phyloP scores from a whole-genome alignment of 2,329 filamentous ascomycete genomes.

The Beauveria sp. region DNA sequence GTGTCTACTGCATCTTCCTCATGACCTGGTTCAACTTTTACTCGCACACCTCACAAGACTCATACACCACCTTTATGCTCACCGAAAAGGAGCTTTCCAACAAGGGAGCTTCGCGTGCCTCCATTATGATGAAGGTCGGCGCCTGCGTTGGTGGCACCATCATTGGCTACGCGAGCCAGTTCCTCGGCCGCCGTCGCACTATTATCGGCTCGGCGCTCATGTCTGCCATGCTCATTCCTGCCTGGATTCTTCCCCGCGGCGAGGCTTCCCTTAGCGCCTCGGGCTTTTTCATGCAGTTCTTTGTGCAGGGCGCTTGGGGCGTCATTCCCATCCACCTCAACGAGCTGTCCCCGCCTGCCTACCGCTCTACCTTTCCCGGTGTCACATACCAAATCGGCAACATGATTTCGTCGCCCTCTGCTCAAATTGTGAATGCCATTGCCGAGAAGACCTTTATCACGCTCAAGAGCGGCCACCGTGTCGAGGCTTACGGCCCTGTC shows the following conservation, averaged over 20 bases:
- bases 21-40: constrained; percentile 75
- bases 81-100: constrained; percentile 63
- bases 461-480: constrained; percentile 43
- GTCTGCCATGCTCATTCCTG: constrained; percentile 56
- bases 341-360: constrained; percentile 62
- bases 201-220: constrained; percentile 55
- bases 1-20: constrained; percentile 66
- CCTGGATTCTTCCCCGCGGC: constrained; percentile 59
- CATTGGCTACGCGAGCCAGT: constrained; percentile 68
- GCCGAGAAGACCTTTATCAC: constrained; percentile 55
- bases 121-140: constrained; percentile 74
- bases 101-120: constrained; percentile 57
- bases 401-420: constrained; percentile 63
- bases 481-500: constrained; percentile 63
- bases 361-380: constrained; percentile 63
- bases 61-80: constrained; percentile 74
- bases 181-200: constrained; percentile 62
- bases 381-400: constrained; percentile 69
- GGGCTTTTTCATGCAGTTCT: constrained; percentile 65
- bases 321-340: constrained; percentile 67
- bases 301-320: constrained; percentile 58
- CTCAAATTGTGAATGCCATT: constrained; percentile 71
- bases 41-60: constrained; percentile 73
- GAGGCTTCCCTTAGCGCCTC: constrained; percentile 53
- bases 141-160: constrained; percentile 67